A percentile compares a stretch with the other conserved stretches of the same genome.
These are phyloP conservation scores for Penicillium cinerascens DNA, from an alignment of 495 filamentous ascomycete species.

Conservation along the genomic window DNA sequence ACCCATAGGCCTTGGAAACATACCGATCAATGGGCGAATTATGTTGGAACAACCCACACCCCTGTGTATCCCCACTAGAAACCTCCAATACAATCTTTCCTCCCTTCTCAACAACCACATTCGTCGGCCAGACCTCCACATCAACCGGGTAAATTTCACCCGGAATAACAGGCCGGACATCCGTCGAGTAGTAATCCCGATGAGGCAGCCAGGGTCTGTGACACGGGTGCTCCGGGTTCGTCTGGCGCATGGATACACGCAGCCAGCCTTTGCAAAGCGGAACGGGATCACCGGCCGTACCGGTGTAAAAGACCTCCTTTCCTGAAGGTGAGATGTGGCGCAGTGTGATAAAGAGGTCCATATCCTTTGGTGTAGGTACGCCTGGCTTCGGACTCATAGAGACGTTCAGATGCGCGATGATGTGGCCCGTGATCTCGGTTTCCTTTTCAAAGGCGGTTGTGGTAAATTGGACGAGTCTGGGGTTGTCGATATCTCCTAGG, in stretches of 20 bases:
- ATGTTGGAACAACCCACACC: neutral
- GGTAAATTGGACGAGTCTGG: slow-evolving; percentile 48
- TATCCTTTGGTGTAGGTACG: slow-evolving; percentile 42
- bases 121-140: slow-evolving; percentile 68
- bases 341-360: slow-evolving; percentile 64
- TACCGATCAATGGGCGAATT: slow-evolving; percentile 1
- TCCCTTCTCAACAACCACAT: slow-evolving; percentile 53
- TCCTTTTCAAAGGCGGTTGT: slow-evolving; percentile 52
- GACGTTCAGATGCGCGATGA: slow-evolving; percentile 58
- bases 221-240: slow-evolving; percentile 42
- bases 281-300: slow-evolving; percentile 46
- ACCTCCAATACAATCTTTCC: slow-evolving; percentile 1
- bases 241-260: slow-evolving; percentile 51
- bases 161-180: slow-evolving; percentile 50
- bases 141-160: slow-evolving; percentile 60
- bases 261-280: slow-evolving; percentile 41
- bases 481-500: slow-evolving; percentile 48
- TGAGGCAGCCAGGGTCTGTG: slow-evolving; percentile 53
- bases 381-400: slow-evolving; percentile 45
- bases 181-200: slow-evolving; percentile 57
- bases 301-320: slow-evolving; percentile 62
- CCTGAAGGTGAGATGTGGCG: slow-evolving; percentile 53
- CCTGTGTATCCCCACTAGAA: neutral
- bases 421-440: slow-evolving; percentile 64
- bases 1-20: neutral